Evolutionary conservation across 2,329 filamentous ascomycete species (phyloP), one percentile per base, ranked within the genome.

Genomic region (Monosporascus cannonballus): DNA sequence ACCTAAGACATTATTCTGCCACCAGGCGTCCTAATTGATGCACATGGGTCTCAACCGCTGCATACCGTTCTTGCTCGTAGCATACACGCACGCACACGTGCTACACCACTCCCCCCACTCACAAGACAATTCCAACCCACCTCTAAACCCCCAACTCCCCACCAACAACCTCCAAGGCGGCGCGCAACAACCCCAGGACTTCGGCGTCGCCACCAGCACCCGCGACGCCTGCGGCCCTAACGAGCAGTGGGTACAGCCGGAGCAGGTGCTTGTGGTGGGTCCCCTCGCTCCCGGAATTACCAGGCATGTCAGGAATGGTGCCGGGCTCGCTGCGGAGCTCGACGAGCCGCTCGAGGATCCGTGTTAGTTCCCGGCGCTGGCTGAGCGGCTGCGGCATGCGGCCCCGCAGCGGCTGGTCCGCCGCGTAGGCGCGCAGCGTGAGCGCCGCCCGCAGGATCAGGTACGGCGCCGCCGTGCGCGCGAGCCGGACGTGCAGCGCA

Each of bases 351-450:
- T 74, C 71, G 18, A 97, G 74, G 24, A 92, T 77, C 63, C 89
- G 87, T 4, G 88, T 67, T 11, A 99, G 73, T 66, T 96, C 94
- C 56, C 81, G 85, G 44, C 89, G 81, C 64, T 96, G 89, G 8
- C 84, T 86, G 5, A 90, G 76, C 0, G 93, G 93, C 67, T 94
- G 89, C 4, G 94, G 94, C 84, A 95, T 94, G 48, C 85, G 81
- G 0, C 94, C 92, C 15, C 94, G 80, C 20, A 99, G 75, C 1
- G 93, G 92, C 65, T 96, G 93, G 68, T 99, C 94, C 4, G 91
- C 89, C 46, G 95, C 85, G 66, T 96, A 97, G 1, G 86, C 78
- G 52, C 90, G 85, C n/a, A 97, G 72, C 0, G 89, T 85, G 17
- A 96, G 75, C 0, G 89, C 90, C 14, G 88, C 84, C 3, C 94